phyloP scores from a whole-genome alignment of 2,329 filamentous ascomycete genomes.

The Xylariaceae sp. region DNA sequence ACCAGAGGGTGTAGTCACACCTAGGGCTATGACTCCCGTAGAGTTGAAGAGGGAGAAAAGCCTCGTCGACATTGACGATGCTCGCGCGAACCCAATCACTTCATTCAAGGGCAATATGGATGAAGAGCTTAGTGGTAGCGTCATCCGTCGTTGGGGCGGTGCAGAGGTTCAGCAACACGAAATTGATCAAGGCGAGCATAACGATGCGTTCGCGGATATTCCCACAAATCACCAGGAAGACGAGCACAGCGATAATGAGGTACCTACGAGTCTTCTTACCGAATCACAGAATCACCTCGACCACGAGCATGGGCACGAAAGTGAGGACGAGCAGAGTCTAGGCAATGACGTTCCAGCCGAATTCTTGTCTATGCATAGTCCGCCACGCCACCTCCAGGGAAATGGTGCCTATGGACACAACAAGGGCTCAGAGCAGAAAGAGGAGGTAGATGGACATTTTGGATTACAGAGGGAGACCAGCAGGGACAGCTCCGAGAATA shows the following conservation, averaged over 20 bases:
- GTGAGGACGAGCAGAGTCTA: conserved; percentile 10
- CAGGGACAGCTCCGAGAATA: conserved; percentile 21
- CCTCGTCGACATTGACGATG: conserved; percentile 13
- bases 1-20: conserved; percentile 16
- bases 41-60: conserved; percentile 2
- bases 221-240: conserved; percentile 22
- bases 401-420: neutral
- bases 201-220: conserved; percentile 23
- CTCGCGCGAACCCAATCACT: neutral
- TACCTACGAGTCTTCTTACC: conserved; percentile 17
- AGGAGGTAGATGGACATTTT: conserved; percentile 3
- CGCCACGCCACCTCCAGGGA: conserved; percentile 6
- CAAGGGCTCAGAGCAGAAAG: neutral
- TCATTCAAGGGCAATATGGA: conserved; percentile 10
- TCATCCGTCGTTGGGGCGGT: conserved; percentile 30
- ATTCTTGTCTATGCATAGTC: conserved; percentile 44
- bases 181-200: neutral
- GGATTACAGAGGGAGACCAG: conserved; percentile 4
- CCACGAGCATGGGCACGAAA: neutral
- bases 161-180: conserved; percentile 6
- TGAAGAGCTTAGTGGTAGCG: conserved; percentile 26
- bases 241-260: conserved; percentile 18
- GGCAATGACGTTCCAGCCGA: conserved; percentile 30
- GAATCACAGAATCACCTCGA: conserved; percentile 4
- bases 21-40: conserved; percentile 1